A percentile compares a stretch with the other conserved stretches of the same genome.
phyloP scores from a whole-genome alignment of 2,329 filamentous ascomycete genomes.

The Calonectria pseudoturangicola region DNA sequence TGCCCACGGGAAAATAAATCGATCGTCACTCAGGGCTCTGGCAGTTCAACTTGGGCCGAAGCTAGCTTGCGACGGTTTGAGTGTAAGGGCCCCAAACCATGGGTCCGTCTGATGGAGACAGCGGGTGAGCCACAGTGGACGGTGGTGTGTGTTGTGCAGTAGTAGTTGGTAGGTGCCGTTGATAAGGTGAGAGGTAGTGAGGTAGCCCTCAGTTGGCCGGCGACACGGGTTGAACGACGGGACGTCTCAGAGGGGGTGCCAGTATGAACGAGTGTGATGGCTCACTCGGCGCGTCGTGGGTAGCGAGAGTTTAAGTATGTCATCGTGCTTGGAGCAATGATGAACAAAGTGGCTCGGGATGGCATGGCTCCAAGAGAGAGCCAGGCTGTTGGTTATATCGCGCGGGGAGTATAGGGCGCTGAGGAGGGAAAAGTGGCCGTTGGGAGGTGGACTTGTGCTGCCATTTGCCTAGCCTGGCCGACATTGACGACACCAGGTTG shows the following conservation, averaged over 20 bases:
- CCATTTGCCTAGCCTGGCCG: constrained; percentile 1
- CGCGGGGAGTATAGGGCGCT: constrained; percentile 29
- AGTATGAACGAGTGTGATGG: constrained; percentile 43
- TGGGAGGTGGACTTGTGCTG: constrained; percentile 20
- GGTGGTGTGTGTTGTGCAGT: constrained; percentile 40
- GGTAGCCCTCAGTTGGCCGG: constrained; percentile 22
- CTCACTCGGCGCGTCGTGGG: constrained; percentile 48
- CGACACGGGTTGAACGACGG: constrained; percentile 21
- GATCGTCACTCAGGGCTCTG: background rate
- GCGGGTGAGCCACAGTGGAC: constrained; percentile 35
- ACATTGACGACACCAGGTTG: constrained; percentile 16
- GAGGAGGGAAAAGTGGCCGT: constrained; percentile 30
- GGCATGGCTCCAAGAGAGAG: constrained; percentile 31
- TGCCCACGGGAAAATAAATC: background rate
- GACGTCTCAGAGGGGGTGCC: constrained; percentile 27
- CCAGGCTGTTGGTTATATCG: constrained; percentile 31
- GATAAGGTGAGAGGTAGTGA: background rate
- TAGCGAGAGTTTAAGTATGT: constrained; percentile 34
- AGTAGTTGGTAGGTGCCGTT: constrained; percentile 20
- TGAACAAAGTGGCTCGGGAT: constrained; percentile 43
- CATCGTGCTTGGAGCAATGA: constrained; percentile 35
- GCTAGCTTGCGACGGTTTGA: constrained; percentile 16
- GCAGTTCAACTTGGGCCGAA: constrained; percentile 4
- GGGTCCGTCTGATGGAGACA: constrained; percentile 29
- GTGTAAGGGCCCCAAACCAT: constrained; percentile 22